Evolutionary conservation across 768 basidiomycete genomes (phyloP).

Genomic region (Hygrophorus russula): DNA sequence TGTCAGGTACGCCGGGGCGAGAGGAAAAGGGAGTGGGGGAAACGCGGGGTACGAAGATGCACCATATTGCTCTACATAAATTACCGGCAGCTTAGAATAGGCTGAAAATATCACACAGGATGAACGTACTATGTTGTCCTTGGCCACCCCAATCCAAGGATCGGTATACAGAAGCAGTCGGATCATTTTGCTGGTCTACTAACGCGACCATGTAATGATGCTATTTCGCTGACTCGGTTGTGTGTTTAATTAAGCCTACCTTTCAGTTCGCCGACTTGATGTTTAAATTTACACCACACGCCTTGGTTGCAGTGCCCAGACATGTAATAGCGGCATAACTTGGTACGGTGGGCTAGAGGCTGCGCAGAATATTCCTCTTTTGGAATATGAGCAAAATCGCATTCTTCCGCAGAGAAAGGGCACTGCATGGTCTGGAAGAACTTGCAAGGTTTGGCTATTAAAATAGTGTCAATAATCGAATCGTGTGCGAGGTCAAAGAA

Average conservation of each 20-base stretch:
- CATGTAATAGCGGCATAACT: constrained; percentile 23
- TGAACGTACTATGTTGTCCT: too few species aligned
- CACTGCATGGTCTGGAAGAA: constrained; percentile 33
- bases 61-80: too few species aligned
- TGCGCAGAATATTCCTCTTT: constrained; percentile 10
- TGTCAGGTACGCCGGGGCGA: constrained; percentile 1
- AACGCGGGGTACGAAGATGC: too few species aligned
- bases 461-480: constrained; percentile 7
- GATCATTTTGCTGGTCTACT: too few species aligned
- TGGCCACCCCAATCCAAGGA: too few species aligned
- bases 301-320: constrained; percentile 27
- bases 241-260: background rate
- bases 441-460: constrained; percentile 37
- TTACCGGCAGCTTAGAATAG: too few species aligned
- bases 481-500: background rate
- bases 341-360: constrained; percentile 12
- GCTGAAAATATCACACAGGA: too few species aligned
- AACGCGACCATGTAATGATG: too few species aligned
- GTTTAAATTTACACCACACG: constrained; percentile 25
- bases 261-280: constrained; percentile 11
- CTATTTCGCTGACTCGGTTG: too few species aligned
- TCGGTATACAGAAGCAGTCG: too few species aligned
- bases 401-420: constrained; percentile 19
- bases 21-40: background rate
- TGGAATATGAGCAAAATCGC: background rate